Evolutionary conservation across 202 grass and related monocot species (phyloP), one percentile per base, ranked within the genome.

Genomic region (Carex sylvatica): DNA sequence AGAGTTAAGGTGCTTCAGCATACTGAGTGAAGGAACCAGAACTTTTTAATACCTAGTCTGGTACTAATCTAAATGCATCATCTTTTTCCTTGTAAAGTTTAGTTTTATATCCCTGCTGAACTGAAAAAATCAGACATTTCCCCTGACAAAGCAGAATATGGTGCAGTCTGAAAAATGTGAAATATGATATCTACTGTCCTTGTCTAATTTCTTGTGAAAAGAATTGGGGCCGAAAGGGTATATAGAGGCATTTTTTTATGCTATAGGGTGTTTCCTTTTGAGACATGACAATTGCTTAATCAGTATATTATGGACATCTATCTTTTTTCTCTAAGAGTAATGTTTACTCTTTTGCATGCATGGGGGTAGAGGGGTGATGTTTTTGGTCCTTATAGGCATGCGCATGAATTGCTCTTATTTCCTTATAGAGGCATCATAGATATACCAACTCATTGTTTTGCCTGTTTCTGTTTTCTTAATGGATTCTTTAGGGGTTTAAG

Each of bases 401-500:
- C 20, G 53, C 44, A 61, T 35, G 2, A 74, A 44, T 69, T 70
- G 24, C 18, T 18, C 16, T 58, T 36, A 73, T 61, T 74, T 72
- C 8, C 11, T 49, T 42, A 14, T 16, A 26, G 22, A 16, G 52
- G 82, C 26, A 22, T 73, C 14, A 70, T 12, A n/a, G 11, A 38
- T 83, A 60, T 44, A 73, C 28, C 4, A 23, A 60, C 81, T 51
- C 20, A 65, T 82, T 15, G 42, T 20, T 84, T 51, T n/a, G 5
- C 9, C 0, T 35, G 23, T 75, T 23, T 75, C 18, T 84, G 31
- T 63, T 54, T 16, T 65, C 38, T 81, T 49, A 12, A 49, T 65
- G 11, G 28, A 61, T 88, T 83, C 20, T 65, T 38, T 67, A 95
- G 95, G 96, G 96, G 83, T 68, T 89, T 54, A 95, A 91, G 3